Evolutionary conservation across 805 yeast species (phyloP), one percentile per base, ranked within the genome.

Genomic region (Brettanomyces anomalus): DNA sequence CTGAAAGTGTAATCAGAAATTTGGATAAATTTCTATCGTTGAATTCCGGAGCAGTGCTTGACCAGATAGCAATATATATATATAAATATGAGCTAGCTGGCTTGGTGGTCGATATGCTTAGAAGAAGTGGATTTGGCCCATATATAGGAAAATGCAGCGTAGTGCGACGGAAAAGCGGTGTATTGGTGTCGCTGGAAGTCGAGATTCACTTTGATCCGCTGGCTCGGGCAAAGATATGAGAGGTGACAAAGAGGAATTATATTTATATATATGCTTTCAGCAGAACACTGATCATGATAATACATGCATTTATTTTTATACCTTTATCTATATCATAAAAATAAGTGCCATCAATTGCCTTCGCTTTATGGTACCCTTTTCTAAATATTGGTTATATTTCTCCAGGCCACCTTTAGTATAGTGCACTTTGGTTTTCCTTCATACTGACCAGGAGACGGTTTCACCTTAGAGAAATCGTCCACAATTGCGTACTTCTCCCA

Each of bases 401-500:
- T 24, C 28, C 28, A 24, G 28, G 28, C 28, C 28, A 24, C 28
- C 10, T 24, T 24, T 11, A 24, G 10, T 24, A 24, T 24, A 24
- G 28, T 24, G 28, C 28, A 24, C 10, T 24, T 24, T 11, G 6
- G 28, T 24, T 24, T 24, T 3, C 28, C 28, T 11, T 24, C 28
- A 24, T 7, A 11, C 6, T 24, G 10, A 11, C 28, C 3, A 11
- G 28, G 10, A 24, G 28, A 24, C 8, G 34, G 15, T 85, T 58
- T 14, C 49, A 75, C 31, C 31, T 36, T 36, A 30, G 21, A 14
- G 20, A 15, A n/a, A 20, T 20, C 37, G 14, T 35, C 37, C 37
- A 18, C 37, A 16, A 30, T 31, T 20, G 21, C 77, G 58, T 84
- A 90, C 57, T 84, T 86, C 57, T 90, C 97, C 96, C 96, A 86